phyloP scores from a whole-genome alignment of 257 asterid species.

The Ilex aquifolium region DNA sequence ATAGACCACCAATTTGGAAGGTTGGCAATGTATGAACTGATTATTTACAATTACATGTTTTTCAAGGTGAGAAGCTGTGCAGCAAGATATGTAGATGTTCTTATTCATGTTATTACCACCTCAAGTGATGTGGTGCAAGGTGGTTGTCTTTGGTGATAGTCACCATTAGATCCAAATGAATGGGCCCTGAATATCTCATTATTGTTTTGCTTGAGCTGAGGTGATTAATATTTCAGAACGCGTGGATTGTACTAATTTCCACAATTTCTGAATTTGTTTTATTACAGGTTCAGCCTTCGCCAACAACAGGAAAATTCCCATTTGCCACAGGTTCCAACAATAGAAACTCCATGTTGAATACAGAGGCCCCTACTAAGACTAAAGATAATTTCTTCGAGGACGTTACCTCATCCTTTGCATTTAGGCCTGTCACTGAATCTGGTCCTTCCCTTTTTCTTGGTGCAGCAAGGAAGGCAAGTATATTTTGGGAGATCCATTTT shows the following conservation, averaged over 20 bases:
- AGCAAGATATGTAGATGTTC: too few relatives aligned
- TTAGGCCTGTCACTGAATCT: constrained; percentile 46
- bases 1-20: too few relatives aligned
- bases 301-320: constrained; percentile 71
- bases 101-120: neutral
- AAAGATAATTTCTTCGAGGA: constrained; percentile 46
- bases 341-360: constrained; percentile 24
- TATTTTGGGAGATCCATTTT: neutral
- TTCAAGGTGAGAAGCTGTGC: too few relatives aligned
- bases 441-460: constrained; percentile 35
- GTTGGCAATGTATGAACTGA: too few relatives aligned
- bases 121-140: neutral
- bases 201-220: too few relatives aligned
- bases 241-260: too few relatives aligned
- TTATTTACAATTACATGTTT: too few relatives aligned
- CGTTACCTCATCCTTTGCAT: constrained; percentile 56
- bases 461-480: constrained; percentile 42
- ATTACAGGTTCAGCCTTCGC: constrained; percentile 52
- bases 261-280: neutral
- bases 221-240: too few relatives aligned
- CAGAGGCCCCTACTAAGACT: constrained; percentile 36
- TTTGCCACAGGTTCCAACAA: constrained; percentile 28
- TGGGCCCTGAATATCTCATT: too few relatives aligned
- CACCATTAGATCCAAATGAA: neutral
- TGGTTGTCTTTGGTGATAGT: neutral